Evolutionary conservation across 2,329 filamentous ascomycete genomes (phyloP).

Genomic region (Fusarium hainanense): DNA sequence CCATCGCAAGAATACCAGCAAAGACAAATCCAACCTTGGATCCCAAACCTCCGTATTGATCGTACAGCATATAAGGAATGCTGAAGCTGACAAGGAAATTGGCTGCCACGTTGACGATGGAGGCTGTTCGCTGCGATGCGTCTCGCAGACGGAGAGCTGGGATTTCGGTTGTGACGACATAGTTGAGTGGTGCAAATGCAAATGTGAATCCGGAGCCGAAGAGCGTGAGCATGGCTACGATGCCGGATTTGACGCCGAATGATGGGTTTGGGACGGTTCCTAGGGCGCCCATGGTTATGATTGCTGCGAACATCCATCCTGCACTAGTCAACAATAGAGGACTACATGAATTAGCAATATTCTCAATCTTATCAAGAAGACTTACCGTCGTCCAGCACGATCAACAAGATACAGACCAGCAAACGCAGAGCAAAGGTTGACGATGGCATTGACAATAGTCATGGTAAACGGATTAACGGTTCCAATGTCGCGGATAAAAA

Average conservation of each 20-base stretch:
- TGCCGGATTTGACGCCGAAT: conserved; percentile 38
- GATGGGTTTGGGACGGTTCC: conserved; percentile 42
- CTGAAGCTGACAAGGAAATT: conserved; percentile 27
- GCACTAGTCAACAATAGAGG: conserved; percentile 6
- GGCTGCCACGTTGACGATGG: not conserved
- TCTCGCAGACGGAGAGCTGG: conserved; percentile 49
- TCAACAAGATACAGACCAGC: not conserved
- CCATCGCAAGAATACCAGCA: conserved; percentile 15
- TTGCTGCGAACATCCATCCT: not conserved
- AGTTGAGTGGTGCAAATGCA: conserved; percentile 51
- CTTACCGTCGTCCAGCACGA: conserved; percentile 9
- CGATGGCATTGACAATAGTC: conserved; percentile 40
- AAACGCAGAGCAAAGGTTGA: conserved; percentile 27
- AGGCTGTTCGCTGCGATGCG: conserved; percentile 8
- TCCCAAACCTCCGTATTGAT: conserved; percentile 26
- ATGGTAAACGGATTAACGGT: conserved; percentile 45
- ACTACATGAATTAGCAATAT: not conserved
- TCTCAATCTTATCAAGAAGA: not conserved
- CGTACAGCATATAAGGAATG: conserved; percentile 36
- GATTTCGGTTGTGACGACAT: conserved; percentile 52
- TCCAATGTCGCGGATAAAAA: conserved; percentile 38
- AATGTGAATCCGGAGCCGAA: conserved; percentile 48
- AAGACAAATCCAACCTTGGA: conserved; percentile 40
- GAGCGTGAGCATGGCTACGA: conserved; percentile 50
- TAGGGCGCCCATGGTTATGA: conserved; percentile 53